Evolutionary conservation across 2,329 filamentous ascomycete species (phyloP).

Genomic region (Amphichorda felina): DNA sequence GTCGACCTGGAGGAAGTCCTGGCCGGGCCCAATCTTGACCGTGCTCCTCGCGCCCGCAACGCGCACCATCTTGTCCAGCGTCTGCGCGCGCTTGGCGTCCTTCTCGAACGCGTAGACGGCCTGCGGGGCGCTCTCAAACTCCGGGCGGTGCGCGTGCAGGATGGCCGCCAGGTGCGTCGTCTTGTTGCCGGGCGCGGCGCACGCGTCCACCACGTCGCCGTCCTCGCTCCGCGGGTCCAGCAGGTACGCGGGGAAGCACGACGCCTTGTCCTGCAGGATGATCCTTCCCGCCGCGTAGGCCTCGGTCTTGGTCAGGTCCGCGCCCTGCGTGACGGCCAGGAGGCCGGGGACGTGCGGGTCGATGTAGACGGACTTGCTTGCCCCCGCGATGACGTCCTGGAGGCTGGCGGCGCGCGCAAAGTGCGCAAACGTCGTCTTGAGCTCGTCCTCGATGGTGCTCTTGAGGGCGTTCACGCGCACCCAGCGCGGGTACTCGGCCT

Average conservation of each 20-base stretch:
- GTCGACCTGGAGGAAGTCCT: conserved; percentile 73
- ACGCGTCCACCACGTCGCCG: conserved; percentile 81
- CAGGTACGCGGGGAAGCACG: conserved; percentile 89
- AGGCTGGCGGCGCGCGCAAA: conserved; percentile 48
- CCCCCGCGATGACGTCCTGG: conserved; percentile 34
- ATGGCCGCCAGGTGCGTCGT: conserved; percentile 87
- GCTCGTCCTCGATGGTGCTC: conserved; percentile 56
- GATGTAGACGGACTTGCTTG: conserved; percentile 48
- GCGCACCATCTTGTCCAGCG: conserved; percentile 73
- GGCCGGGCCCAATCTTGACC: conserved; percentile 57
- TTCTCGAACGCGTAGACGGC: conserved; percentile 71
- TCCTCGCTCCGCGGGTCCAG: conserved; percentile 55
- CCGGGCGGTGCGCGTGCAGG: conserved; percentile 31
- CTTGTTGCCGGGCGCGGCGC: conserved; percentile 93
- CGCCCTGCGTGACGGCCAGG: conserved; percentile 60
- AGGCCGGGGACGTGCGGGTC: conserved; percentile 77
- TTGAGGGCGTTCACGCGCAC: conserved; percentile 75
- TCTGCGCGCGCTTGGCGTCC: conserved; percentile 58
- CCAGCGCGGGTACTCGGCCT: conserved; percentile 71
- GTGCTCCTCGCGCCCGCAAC: conserved; percentile 57
- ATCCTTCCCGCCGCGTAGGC: conserved; percentile 69
- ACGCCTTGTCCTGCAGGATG: conserved; percentile 93
- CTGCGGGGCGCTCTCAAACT: conserved; percentile 18
- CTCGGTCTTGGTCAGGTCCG: conserved; percentile 59
- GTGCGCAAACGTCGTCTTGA: conserved; percentile 60